Evolutionary conservation across 331 rosid species (phyloP), one percentile per base, ranked within the genome.

Genomic region (Malus hybrid): DNA sequence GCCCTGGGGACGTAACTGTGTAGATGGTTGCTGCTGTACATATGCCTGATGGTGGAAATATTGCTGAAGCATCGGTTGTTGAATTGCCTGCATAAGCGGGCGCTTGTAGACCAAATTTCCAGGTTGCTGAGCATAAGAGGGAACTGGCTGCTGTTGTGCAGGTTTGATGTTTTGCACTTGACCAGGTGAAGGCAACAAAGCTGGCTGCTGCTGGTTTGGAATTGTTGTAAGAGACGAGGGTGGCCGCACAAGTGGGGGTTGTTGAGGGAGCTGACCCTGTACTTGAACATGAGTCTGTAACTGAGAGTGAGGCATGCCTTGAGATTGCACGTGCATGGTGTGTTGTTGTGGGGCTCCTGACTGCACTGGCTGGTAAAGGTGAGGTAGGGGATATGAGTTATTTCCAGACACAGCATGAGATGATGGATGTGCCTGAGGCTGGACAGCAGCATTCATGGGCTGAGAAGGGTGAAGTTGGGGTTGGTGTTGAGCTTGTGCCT

Each of bases 141-240:
- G 84, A 33, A 78, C 71, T 9, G 73, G 80, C 64, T 84, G 95
- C 70, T 85, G 96, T 48, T 84, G 94, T 63, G 84, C 68, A 75
- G 85, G 73, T 74, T 86, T 71, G 33, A 82, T 62, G 67, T 74
- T 87, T 80, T 89, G 97, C 34, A 88, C 88, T 73, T 70, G 93
- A 84, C 85, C 90, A 63, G 87, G 73, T 33, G 92, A 86, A 73
- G 92, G 90, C 79, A 91, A 70, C 66, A 81, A 80, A 67, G 77
- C 79, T 62, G 78, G 81, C 77, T 84, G 96, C 77, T 86, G 96
- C 84, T 90, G 98, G 78, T 76, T 88, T 68, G 89, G 88, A 82
- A 84, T 77, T 66, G 87, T 74, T 68, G 86, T 75, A 81, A 76
- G 85, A 73, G 95, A 83, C 67, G 74, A 91, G 28, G 85, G 83